These are phyloP conservation scores for Lomentospora prolificans DNA, from an alignment of 2,329 filamentous ascomycete species.

Conservation along the genomic window DNA sequence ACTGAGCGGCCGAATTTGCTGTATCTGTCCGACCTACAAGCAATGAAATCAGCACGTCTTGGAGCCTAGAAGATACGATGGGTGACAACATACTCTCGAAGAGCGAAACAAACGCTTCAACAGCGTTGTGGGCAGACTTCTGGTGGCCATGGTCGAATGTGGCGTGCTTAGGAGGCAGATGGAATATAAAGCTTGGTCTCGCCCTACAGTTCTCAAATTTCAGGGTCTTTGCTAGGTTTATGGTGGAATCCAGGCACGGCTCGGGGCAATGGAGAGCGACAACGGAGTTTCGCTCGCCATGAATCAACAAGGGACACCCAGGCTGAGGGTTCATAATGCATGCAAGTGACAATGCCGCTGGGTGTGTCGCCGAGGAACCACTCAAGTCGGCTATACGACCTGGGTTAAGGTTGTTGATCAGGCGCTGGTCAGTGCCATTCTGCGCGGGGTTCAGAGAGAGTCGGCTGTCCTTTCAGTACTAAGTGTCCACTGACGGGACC, in stretches of 20 bases:
- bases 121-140: neutral
- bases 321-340: neutral
- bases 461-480: too few species aligned
- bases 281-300: neutral
- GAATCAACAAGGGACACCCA: neutral
- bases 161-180: neutral
- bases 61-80: too few species aligned
- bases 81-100: neutral
- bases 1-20: slow-evolving; percentile 15
- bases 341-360: neutral
- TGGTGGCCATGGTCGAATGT: neutral
- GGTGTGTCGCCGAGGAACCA: neutral
- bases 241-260: neutral
- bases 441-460: too few species aligned
- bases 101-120: neutral
- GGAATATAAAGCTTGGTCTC: neutral
- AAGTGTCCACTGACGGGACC: too few species aligned
- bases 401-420: too few species aligned
- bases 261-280: neutral
- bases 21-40: neutral
- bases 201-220: neutral
- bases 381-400: neutral
- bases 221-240: neutral
- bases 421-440: too few species aligned
- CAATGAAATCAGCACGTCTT: neutral